Conservation (phyloP, 2,329 filamentous ascomycete genomes). For the Cytospora paraplurivora region DNA sequence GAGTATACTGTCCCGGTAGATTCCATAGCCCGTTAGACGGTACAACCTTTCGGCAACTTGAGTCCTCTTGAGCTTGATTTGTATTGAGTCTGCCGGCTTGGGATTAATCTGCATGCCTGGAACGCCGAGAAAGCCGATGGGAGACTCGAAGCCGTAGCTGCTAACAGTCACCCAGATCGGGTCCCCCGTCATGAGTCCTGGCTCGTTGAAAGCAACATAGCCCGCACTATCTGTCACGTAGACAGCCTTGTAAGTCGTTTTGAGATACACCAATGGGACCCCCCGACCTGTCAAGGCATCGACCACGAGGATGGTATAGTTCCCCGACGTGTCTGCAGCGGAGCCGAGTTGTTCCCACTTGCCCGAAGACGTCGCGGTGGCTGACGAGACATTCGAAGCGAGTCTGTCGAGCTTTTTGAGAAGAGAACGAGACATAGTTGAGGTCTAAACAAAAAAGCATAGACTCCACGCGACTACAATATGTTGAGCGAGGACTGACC, state of each 20-base stretch:
- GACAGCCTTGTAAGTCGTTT: conserved; percentile 24
- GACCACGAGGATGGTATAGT: conserved; percentile 23
- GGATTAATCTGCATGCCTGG: conserved; percentile 24
- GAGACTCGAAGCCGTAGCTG: conserved; percentile 27
- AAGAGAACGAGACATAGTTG: conserved; percentile 18
- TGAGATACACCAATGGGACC: conserved; percentile 23
- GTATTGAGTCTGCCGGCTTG: conserved; percentile 4
- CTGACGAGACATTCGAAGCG: conserved; percentile 20
- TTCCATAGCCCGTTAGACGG: conserved; percentile 25
- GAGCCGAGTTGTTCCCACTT: neutral
- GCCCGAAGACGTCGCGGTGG: conserved; percentile 7
- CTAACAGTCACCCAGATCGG: conserved; percentile 27
- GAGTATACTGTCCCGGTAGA: conserved; percentile 26
- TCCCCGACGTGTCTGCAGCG: neutral
- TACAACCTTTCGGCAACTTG: conserved; percentile 27
- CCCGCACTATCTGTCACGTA: conserved; percentile 29
- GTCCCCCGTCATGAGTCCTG: conserved; percentile 24
- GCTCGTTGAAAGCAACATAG: conserved; percentile 28
- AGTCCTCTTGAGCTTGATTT: conserved; percentile 25
- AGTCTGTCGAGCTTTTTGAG: conserved; percentile 21
- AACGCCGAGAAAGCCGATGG: conserved; percentile 20
- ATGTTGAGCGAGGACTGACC: too few relatives aligned
- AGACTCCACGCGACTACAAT: too few relatives aligned
- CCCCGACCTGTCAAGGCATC: conserved; percentile 22
- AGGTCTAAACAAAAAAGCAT: neutral